phyloP scores from a whole-genome alignment of 2,329 filamentous ascomycete species.

The Colletotrichum sp. region DNA sequence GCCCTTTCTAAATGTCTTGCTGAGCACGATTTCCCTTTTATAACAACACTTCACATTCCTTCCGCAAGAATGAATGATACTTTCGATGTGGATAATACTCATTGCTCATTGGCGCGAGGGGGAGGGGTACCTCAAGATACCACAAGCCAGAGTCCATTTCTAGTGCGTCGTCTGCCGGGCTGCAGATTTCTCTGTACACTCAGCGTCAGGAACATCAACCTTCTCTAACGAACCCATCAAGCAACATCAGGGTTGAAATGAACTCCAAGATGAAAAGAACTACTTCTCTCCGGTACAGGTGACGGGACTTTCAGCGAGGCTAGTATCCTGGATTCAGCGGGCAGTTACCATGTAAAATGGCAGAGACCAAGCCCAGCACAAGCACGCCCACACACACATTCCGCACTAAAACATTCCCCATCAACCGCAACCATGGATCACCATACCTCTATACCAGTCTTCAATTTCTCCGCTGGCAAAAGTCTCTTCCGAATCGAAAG shows the following conservation, averaged over 20 bases:
- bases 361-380: background rate
- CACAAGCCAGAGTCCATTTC: no score
- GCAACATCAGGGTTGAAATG: rapidly evolving
- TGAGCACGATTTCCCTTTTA: no score
- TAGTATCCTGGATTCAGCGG: rapidly evolving
- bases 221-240: background rate
- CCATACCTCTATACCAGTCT: background rate
- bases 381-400: background rate
- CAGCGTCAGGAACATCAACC: background rate
- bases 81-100: no score
- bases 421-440: background rate
- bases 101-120: no score
- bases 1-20: no score
- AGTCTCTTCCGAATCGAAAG: background rate
- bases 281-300: background rate
- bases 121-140: no score
- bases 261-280: background rate
- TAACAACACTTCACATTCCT: no score
- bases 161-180: no score
- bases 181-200: no score
- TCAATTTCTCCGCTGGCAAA: background rate
- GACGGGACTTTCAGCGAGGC: no score
- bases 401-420: background rate
- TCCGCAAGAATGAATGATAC: no score
- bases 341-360: background rate